Percentiles rank a stretch among this genome's conserved stretches.
Conservation (phyloP, 768 basidiomycete species). For the Omphalotus guepiniiformis region DNA sequence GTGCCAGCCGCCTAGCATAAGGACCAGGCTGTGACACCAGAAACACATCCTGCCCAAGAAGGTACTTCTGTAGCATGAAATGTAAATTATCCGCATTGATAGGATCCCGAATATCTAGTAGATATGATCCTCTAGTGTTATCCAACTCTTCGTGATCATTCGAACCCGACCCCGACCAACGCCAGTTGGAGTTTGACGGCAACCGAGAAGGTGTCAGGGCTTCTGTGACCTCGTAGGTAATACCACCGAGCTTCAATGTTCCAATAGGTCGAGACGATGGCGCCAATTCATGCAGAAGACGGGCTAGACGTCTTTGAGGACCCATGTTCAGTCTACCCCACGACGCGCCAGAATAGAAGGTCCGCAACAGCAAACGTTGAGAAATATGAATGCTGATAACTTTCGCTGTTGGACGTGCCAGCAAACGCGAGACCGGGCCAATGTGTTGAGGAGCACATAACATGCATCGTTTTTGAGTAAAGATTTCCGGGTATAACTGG, state of each 20-base stretch:
- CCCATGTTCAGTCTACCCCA: no score
- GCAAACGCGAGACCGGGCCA: no score
- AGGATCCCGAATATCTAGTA: constrained; percentile 49
- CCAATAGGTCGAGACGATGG: constrained; percentile 39
- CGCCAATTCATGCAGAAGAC: constrained; percentile 41
- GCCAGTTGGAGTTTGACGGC: constrained; percentile 31
- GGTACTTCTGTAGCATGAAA: constrained; percentile 64
- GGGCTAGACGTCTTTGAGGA: constrained; percentile 42
- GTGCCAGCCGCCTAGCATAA: constrained; percentile 54
- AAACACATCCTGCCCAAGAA: constrained; percentile 66
- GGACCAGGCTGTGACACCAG: constrained; percentile 64
- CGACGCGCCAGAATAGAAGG: no score
- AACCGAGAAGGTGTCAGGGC: constrained; percentile 46
- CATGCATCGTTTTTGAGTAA: no score
- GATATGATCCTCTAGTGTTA: constrained; percentile 14
- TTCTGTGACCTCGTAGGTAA: constrained; percentile 50
- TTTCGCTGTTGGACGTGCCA: no score
- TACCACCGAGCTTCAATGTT: constrained; percentile 52
- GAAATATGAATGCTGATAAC: no score
- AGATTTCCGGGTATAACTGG: no score
- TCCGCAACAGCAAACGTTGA: no score
- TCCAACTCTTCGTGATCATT: not conserved
- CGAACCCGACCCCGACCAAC: not conserved
- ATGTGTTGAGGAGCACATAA: not conserved
- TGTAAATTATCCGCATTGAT: constrained; percentile 56